A percentile compares a stretch with the other conserved stretches of the same genome.
Conservation (phyloP, 805 yeast species). For the Danielozyma ontarioensis region DNA sequence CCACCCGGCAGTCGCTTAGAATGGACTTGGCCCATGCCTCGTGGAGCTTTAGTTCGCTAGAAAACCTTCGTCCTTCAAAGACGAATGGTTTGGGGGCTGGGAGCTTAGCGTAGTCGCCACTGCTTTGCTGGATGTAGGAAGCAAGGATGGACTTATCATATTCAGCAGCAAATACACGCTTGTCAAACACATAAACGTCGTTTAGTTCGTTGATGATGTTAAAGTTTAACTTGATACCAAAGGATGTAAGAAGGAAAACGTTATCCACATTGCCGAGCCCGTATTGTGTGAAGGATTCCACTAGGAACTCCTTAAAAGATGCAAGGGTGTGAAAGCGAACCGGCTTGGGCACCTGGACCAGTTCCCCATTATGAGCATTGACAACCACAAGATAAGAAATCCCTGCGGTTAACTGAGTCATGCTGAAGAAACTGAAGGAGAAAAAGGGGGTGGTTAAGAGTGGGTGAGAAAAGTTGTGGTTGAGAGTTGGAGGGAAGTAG, state of each 20-base stretch:
- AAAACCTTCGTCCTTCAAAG: conserved; percentile 33
- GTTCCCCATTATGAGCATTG: conserved; percentile 35
- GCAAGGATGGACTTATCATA: conserved; percentile 6
- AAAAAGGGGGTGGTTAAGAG: background rate
- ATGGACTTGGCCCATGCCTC: conserved; percentile 43
- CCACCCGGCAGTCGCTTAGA: conserved; percentile 32
- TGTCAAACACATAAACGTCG: conserved; percentile 61
- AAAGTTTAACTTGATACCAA: conserved; percentile 57
- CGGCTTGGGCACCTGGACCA: conserved; percentile 33
- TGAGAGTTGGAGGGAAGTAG: too few species aligned
- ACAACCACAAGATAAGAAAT: conserved; percentile 23
- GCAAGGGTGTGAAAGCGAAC: conserved; percentile 31
- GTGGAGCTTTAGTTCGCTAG: conserved; percentile 19
- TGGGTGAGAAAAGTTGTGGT: too few species aligned
- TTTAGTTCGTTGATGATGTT: conserved; percentile 45
- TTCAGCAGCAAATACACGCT: conserved; percentile 44
- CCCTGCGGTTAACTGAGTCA: background rate
- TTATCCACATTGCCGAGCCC: conserved; percentile 20
- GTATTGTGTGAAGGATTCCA: conserved; percentile 20
- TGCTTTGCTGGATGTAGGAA: conserved; percentile 9
- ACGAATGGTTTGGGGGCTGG: conserved; percentile 1
- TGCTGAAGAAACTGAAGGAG: background rate
- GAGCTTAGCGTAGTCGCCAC: conserved; percentile 7
- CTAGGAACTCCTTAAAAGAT: conserved; percentile 25
- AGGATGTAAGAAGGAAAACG: conserved; percentile 55